Evolutionary conservation across 2,329 filamentous ascomycete genomes (phyloP).

Genomic region (Colletotrichum lindemuthianum): DNA sequence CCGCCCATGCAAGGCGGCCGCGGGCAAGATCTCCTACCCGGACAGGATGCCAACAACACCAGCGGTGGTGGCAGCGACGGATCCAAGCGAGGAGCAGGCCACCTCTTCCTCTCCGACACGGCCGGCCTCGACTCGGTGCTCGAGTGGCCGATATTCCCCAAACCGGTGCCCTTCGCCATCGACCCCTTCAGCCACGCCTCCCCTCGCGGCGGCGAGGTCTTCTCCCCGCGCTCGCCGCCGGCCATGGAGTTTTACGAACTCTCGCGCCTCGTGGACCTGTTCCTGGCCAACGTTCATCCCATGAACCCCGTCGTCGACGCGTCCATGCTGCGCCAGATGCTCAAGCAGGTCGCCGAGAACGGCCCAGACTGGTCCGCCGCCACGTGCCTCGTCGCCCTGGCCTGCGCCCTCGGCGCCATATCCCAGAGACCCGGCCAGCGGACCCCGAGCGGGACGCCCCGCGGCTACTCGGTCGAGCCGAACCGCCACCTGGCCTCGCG

Average conservation of each 20-base stretch:
- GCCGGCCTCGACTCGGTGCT: conserved; percentile 34
- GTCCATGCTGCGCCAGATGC: conserved; percentile 22
- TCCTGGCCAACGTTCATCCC: conserved; percentile 26
- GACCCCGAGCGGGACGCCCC: conserved; percentile 29
- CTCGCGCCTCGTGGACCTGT: conserved; percentile 24
- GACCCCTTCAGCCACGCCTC: conserved; percentile 25
- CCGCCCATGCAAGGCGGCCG: conserved; percentile 15
- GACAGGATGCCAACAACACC: background rate
- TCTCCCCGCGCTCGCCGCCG: conserved; percentile 24
- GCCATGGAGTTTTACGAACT: conserved; percentile 34
- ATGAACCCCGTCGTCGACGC: conserved; percentile 32
- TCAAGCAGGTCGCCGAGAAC: conserved; percentile 35
- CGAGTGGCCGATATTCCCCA: conserved; percentile 33
- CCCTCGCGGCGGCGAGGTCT: conserved; percentile 20
- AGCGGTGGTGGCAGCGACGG: background rate
- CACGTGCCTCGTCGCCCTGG: conserved; percentile 34
- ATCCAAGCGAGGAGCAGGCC: background rate
- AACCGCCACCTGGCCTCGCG: conserved; percentile 30
- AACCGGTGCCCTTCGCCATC: conserved; percentile 30
- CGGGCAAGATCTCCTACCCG: conserved; percentile 3
- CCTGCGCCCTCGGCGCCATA: conserved; percentile 34
- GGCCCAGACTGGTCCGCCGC: conserved; percentile 35
- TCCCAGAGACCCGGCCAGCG: conserved; percentile 27
- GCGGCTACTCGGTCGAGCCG: conserved; percentile 28
- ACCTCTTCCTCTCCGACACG: conserved; percentile 17